Conservation (phyloP, 495 filamentous ascomycete genomes). For the Chaetomium cochliodes region DNA sequence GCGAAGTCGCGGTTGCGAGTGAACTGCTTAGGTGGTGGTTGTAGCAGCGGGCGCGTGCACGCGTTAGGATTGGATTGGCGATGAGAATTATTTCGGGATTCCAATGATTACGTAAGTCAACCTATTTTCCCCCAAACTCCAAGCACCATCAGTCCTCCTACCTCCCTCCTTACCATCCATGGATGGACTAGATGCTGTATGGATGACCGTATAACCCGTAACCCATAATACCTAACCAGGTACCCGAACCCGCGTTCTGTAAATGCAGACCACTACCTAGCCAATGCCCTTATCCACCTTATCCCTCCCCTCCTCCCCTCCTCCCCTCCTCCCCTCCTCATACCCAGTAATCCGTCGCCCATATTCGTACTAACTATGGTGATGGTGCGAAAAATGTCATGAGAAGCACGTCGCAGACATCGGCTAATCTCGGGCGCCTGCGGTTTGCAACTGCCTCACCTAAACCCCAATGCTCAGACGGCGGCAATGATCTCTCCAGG, state of each 20-base stretch:
- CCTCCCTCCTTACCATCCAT: too few relatives aligned
- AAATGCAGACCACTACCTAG: not conserved
- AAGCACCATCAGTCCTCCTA: too few relatives aligned
- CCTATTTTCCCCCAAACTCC: too few relatives aligned
- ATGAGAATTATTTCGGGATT: too few relatives aligned
- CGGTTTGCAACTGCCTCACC: slow-evolving; percentile 30
- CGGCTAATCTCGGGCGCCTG: slow-evolving; percentile 42
- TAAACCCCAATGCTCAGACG: slow-evolving; percentile 29
- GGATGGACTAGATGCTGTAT: too few relatives aligned
- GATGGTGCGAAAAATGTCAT: slow-evolving; percentile 41
- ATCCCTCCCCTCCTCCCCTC: too few relatives aligned
- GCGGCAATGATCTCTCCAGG: slow-evolving; percentile 43
- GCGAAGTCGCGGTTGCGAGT: not conserved
- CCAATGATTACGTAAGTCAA: slow-evolving; percentile 20
- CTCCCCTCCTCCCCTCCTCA: too few relatives aligned
- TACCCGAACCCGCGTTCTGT: not conserved
- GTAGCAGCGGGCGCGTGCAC: slow-evolving; percentile 1
- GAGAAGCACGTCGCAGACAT: slow-evolving; percentile 48
- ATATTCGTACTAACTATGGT: slow-evolving; percentile 30
- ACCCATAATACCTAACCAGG: too few relatives aligned
- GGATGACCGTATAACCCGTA: too few relatives aligned
- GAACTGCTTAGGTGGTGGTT: not conserved
- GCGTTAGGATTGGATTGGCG: slow-evolving; percentile 14
- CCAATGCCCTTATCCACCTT: not conserved
- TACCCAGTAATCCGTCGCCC: not conserved